These are phyloP conservation scores for Yamadazyma sp. DNA, from an alignment of 805 yeast genomes.

Conservation along the genomic window DNA sequence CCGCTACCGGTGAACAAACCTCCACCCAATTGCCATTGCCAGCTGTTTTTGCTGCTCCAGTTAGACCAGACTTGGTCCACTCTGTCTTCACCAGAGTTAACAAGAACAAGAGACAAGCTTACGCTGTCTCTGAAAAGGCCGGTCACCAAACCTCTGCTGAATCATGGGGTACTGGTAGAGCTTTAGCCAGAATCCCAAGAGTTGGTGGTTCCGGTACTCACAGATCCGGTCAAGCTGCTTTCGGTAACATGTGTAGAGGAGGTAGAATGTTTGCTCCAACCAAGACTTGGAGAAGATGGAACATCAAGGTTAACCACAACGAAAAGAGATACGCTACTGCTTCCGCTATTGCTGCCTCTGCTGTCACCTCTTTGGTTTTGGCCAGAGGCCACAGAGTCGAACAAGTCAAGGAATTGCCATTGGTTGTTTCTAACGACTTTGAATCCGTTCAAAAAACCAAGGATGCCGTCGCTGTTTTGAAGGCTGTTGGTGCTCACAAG, in stretches of 20 bases:
- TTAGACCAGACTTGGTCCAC: conserved; percentile 99
- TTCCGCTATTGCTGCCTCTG: conserved; percentile 98
- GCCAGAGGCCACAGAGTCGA: conserved; percentile 99
- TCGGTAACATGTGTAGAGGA: conserved; percentile 99
- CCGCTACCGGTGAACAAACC: conserved; percentile 85
- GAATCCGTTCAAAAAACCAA: conserved; percentile 95
- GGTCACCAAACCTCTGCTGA: conserved; percentile 99
- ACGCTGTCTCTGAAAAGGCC: conserved; percentile 98
- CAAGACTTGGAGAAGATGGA: conserved; percentile 99
- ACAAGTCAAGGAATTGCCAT: conserved; percentile 96
- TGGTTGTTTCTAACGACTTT: conserved; percentile 90
- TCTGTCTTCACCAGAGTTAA: conserved; percentile 96
- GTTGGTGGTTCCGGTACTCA: conserved; percentile 99
- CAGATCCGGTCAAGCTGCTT: conserved; percentile 99
- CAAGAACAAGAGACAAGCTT: conserved; percentile 99
- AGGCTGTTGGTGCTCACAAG: conserved; percentile 98
- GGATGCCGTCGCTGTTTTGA: conserved; percentile 97
- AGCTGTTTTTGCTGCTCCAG: conserved; percentile 99
- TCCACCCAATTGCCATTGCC: conserved; percentile 87
- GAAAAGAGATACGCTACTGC: conserved; percentile 99
- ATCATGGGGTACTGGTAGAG: conserved; percentile 99
- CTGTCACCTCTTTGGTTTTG: conserved; percentile 95
- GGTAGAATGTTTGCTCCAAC: conserved; percentile 99
- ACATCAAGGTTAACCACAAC: conserved; percentile 99
- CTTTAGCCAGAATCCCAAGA: conserved; percentile 99